Percentiles rank a stretch among this genome's conserved stretches.
These are phyloP conservation scores for Rhodotorula glutinis DNA, from an alignment of 1,284 basidiomycete species.

Conservation along the genomic window DNA sequence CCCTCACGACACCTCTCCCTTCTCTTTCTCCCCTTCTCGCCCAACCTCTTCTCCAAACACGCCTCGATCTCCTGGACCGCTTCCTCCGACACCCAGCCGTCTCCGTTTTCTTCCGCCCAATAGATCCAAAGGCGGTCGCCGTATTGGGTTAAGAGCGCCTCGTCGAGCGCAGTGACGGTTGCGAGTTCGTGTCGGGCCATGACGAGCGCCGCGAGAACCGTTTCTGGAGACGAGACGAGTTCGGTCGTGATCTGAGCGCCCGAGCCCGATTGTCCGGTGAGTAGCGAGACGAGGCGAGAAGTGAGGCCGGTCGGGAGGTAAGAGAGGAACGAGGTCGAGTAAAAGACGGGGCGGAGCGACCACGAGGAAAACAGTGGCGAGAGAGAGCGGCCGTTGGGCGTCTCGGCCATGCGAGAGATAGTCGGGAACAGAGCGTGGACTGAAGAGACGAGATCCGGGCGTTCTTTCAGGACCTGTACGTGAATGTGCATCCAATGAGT, in stretches of 20 bases:
- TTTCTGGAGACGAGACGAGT: constrained; percentile 27
- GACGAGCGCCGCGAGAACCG: constrained; percentile 31
- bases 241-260: constrained; percentile 11
- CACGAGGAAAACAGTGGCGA: constrained; percentile 29
- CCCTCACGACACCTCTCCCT: constrained; percentile 32
- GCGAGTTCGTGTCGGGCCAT: constrained; percentile 35
- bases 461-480: constrained; percentile 15
- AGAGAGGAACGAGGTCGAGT: constrained; percentile 30
- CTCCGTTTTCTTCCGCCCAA: constrained; percentile 23
- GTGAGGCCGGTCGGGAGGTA: constrained; percentile 22
- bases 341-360: constrained; percentile 29
- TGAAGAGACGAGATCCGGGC: constrained; percentile 11
- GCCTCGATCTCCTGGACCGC: constrained; percentile 29
- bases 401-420: constrained; percentile 34
- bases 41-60: constrained; percentile 16
- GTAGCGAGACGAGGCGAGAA: constrained; percentile 19
- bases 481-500: not conserved
- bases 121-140: constrained; percentile 28
- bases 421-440: constrained; percentile 37
- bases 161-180: constrained; percentile 23
- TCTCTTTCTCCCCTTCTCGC: constrained; percentile 7
- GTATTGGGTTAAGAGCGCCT: not conserved
- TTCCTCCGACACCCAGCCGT: constrained; percentile 33
- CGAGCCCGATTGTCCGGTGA: constrained; percentile 21
- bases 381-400: constrained; percentile 33